Conservation (phyloP, 2,329 filamentous ascomycete species). For the Penicillium sp. region DNA sequence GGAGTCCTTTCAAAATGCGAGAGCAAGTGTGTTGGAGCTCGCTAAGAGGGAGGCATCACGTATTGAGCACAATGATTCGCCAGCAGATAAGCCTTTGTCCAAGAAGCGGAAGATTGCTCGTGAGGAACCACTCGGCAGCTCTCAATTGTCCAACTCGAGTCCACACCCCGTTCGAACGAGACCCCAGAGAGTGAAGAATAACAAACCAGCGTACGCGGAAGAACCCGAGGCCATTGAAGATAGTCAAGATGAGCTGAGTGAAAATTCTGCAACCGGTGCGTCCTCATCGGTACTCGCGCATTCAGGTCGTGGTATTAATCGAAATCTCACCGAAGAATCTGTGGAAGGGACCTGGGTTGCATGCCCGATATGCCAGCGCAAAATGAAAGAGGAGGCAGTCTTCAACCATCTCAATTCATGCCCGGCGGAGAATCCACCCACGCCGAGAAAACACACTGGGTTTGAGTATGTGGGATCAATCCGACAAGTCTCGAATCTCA, state of each 20-base stretch:
- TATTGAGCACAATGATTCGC: not conserved
- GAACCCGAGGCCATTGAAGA: conserved; percentile 35
- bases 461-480: conserved; percentile 25
- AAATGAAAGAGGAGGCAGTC: conserved; percentile 74
- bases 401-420: conserved; percentile 74
- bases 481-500: not conserved
- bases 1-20: conserved; percentile 64
- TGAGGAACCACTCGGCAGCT: conserved; percentile 34
- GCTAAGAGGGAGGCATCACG: conserved; percentile 52
- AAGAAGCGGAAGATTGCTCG: conserved; percentile 36
- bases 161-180: conserved; percentile 33
- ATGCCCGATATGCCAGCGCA: conserved; percentile 73
- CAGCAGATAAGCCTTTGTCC: not conserved
- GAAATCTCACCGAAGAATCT: conserved; percentile 49
- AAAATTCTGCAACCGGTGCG: conserved; percentile 2
- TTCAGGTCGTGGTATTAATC: conserved; percentile 1
- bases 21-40: conserved; percentile 58
- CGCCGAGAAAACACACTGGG: conserved; percentile 11
- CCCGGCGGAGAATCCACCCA: conserved; percentile 24
- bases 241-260: conserved; percentile 38
- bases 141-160: conserved; percentile 28
- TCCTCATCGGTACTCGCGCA: conserved; percentile 26
- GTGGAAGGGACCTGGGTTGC: conserved; percentile 56
- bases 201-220: conserved; percentile 10
- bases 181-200: conserved; percentile 26